Evolutionary conservation across 257 asterid genomes (phyloP), one percentile per base, ranked within the genome.

Genomic region (Primulina huaijiensis): DNA sequence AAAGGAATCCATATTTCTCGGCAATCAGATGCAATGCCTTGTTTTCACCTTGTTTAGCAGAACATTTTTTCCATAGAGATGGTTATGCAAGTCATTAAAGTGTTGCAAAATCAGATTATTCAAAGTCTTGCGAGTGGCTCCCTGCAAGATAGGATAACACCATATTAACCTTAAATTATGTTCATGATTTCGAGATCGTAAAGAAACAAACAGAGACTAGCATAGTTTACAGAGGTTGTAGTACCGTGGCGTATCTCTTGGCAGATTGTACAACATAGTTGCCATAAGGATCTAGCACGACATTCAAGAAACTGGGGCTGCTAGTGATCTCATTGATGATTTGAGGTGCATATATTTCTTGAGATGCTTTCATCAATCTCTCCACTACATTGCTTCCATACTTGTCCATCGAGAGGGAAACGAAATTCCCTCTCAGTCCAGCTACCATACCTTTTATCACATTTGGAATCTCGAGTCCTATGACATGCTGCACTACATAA

Each of bases 211-310:
- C 6, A 21, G 16, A 19, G 9, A 35, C 33, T 31, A 79, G 86
- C 87, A 79, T 38, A 79, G 53, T 11, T 14, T 43, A 0, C 53
- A 14, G n/a, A 43, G 14, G 53, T 43, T 11, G 6, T 4, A n/a
- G 12, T 43, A 43, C 53, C 53, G 53, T 43, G 53, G 50, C 50
- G 50, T 2, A 43, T 43, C 2, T 75, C 20, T 80, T 71, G 30
- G 88, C 88, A 16, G 84, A 71, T 60, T 81, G 86, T 62, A 81
- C 65, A 25, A 81, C 86, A 64, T 81, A 84, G 72, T 81, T 84
- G 7, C 84, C 88, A 19, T 57, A 81, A 17, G 84, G 86, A 70
- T 84, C 78, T 40, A 81, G 88, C 50, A 84, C 69, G 69, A 81
- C 34, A 43, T 29, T 80, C 25, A 77, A 82, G 16, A 81, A 84